Percentiles rank a stretch among this genome's conserved stretches.
These are phyloP conservation scores for Astragalus glycyphyllos DNA, from an alignment of 306 rosid genomes.

Conservation along the genomic window DNA sequence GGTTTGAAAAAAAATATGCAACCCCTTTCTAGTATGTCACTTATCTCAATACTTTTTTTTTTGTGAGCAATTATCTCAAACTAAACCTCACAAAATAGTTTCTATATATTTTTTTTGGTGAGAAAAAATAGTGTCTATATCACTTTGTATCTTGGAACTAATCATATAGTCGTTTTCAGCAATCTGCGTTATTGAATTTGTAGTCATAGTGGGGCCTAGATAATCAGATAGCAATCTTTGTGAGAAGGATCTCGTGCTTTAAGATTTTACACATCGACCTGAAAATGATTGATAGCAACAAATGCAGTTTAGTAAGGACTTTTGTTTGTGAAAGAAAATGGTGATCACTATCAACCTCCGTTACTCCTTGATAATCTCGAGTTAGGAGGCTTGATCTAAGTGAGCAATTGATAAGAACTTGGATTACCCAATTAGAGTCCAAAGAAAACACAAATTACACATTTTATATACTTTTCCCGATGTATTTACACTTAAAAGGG, in stretches of 20 bases:
- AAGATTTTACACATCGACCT: not conserved
- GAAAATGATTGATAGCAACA: conserved; percentile 19
- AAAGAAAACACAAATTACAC: not conserved
- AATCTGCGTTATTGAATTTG: conserved; percentile 24
- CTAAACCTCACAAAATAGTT: not conserved
- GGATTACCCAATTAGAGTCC: not conserved
- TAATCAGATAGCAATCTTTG: conserved; percentile 1
- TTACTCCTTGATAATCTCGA: not conserved
- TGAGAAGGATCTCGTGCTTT: conserved; percentile 17
- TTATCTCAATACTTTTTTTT: too few species aligned
- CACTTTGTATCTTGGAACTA: not conserved
- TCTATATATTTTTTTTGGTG: too few species aligned
- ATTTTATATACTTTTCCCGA: too few species aligned
- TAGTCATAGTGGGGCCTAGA: conserved; percentile 13
- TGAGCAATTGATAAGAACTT: not conserved
- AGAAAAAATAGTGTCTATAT: too few species aligned
- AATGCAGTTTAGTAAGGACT: not conserved
- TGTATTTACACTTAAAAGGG: too few species aligned
- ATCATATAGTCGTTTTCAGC: conserved; percentile 10
- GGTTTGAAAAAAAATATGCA: too few species aligned
- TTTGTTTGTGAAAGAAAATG: not conserved
- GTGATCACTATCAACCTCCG: not conserved
- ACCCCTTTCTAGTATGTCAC: too few species aligned
- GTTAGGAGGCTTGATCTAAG: not conserved
- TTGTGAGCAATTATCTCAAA: too few species aligned